Conservation (phyloP, 2,329 filamentous ascomycete species). For the Aspergillus candidus region DNA sequence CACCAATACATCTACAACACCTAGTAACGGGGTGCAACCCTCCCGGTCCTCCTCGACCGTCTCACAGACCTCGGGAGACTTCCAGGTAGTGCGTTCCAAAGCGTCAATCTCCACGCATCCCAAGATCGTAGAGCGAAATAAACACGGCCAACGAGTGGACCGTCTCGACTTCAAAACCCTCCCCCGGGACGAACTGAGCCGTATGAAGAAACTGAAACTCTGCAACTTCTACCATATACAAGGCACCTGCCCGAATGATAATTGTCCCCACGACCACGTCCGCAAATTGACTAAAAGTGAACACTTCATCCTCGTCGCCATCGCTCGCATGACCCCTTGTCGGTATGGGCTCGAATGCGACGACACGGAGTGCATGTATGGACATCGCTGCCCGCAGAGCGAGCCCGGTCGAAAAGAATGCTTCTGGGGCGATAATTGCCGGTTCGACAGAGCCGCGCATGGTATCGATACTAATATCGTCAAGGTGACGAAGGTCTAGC, state of each 20-base stretch:
- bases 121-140: constrained; percentile 49
- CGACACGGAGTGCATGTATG: constrained; percentile 58
- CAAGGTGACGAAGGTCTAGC: constrained; percentile 44
- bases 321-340: constrained; percentile 59
- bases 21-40: constrained; percentile 28
- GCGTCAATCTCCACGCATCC: constrained; percentile 23
- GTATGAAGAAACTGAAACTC: constrained; percentile 57
- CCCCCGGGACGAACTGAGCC: constrained; percentile 51
- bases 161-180: constrained; percentile 45
- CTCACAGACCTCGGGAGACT: constrained; percentile 32
- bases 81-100: constrained; percentile 35
- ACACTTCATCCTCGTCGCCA: constrained; percentile 48
- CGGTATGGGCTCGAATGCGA: constrained; percentile 52
- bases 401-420: constrained; percentile 49
- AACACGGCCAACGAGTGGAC: constrained; percentile 55
- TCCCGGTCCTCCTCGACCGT: constrained; percentile 31
- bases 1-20: constrained; percentile 32
- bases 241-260: constrained; percentile 51
- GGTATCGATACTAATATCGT: constrained; percentile 53
- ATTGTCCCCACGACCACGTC: constrained; percentile 50
- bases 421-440: constrained; percentile 53
- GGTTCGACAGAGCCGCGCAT: constrained; percentile 53
- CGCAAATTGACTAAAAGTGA: constrained; percentile 51
- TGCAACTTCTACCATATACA: constrained; percentile 59
- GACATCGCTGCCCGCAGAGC: constrained; percentile 55